Evolutionary conservation across 2,329 filamentous ascomycete species (phyloP).

Genomic region (Epichloe amarillans): DNA sequence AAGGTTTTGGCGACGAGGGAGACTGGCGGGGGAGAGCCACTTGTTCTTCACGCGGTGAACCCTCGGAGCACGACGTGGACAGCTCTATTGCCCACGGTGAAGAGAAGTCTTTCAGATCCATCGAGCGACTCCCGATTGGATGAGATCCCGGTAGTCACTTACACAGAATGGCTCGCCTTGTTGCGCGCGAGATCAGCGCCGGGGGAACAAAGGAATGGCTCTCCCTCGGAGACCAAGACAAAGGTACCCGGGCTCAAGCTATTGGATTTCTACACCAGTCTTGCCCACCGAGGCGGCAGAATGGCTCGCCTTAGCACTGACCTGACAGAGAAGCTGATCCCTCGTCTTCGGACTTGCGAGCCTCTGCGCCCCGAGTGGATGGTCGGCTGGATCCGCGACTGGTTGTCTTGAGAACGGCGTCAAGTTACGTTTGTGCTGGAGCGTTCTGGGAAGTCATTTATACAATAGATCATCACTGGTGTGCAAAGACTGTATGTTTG

Average conservation of each 20-base stretch:
- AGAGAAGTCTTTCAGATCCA: neutral
- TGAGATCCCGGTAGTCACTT: neutral
- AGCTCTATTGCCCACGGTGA: neutral
- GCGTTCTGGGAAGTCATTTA: too few species aligned
- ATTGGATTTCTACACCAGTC: slow-evolving; percentile 2
- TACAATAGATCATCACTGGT: too few species aligned
- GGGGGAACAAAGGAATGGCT: neutral
- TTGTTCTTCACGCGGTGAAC: slow-evolving; percentile 4
- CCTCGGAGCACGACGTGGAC: slow-evolving; percentile 4
- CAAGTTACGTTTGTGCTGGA: too few species aligned
- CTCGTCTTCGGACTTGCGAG: neutral
- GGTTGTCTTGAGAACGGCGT: neutral
- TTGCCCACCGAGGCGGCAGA: neutral
- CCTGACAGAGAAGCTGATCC: neutral
- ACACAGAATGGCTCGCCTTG: neutral
- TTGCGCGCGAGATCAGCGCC: neutral
- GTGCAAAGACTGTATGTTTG: too few species aligned
- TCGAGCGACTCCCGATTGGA: neutral
- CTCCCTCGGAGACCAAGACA: neutral
- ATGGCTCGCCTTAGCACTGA: neutral
- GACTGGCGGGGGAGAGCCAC: neutral
- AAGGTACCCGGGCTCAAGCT: slow-evolving; percentile 5
- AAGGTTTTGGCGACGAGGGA: neutral
- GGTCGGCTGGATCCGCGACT: slow-evolving; percentile 2
- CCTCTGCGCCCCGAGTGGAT: slow-evolving; percentile 5